Base-by-base conservation (phyloP, 2,329 filamentous ascomycete genomes). In the Endothia cerciana region DNA sequence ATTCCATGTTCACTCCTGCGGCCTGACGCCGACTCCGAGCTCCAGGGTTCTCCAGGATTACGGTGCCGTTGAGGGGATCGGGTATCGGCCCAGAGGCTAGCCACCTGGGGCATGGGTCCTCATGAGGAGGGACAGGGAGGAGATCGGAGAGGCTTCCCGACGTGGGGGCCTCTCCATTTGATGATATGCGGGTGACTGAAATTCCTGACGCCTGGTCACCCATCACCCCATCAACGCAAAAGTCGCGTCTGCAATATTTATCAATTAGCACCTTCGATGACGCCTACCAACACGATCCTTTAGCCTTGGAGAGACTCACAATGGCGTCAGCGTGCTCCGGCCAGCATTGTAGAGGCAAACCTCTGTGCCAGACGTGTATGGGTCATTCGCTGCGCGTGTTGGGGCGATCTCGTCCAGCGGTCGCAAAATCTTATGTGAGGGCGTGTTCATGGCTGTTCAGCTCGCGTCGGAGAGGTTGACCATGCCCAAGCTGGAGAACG, bases 91-190 rank as follows among this genome's bases (percentile, higher is more conserved):
- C 15, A n/a, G 41, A 4, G 19, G 41, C 41, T 36, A 43, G 41
- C 41, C 41, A 43, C 41, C 19, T 43, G 33, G 33, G 33, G 10
- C 33, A 36, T 36, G 33, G 6, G 13, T 30, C 17, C 22, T 51
- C 25, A 4, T 28, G 25, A 15, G 47, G 47, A 51, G 47, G 11
- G 22, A 51, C 10, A 22, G 47, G 17, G 13, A 36, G 28, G 30
- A 30, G 51, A 55, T 55, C 51, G 51, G 51, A 36, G 30, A 55
- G 28, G 51, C 19, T 55, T 36, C 30, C 51, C 51, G 51, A 55
- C 51, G 5, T 36, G 51, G 30, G 51, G 30, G 30, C n/a, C n/a
- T n/a, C n/a, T n/a, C n/a, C n/a, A n/a, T n/a, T n/a, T n/a, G n/a
- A n/a, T n/a, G n/a, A n/a, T n/a, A n/a, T n/a, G n/a, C n/a, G n/a